These are phyloP conservation scores for Vitis amurensis DNA, from an alignment of 164 flowering plant genomes.

Conservation along the genomic window DNA sequence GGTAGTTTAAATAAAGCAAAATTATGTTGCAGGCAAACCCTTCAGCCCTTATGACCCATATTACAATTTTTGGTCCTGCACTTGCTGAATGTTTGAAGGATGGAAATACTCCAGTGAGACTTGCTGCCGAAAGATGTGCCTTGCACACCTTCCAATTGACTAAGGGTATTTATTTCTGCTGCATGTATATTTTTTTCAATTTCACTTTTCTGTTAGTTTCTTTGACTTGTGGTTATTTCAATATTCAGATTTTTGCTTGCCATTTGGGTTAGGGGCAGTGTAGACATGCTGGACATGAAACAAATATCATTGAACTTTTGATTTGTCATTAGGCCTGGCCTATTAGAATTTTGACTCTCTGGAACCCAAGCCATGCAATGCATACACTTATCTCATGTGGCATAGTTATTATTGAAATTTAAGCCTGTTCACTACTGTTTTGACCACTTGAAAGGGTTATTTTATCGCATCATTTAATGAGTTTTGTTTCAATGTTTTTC, in stretches of 20 bases:
- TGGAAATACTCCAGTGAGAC: conserved; percentile 83
- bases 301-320: no score
- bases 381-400: no score
- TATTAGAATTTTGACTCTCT: no score
- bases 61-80: conserved; percentile 60
- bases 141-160: conserved; percentile 81
- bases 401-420: no score
- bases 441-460: not conserved
- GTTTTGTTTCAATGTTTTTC: conserved; percentile 7
- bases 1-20: not conserved
- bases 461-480: not conserved
- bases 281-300: no score
- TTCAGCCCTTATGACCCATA: conserved; percentile 31
- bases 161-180: conserved; percentile 47
- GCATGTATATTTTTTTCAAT: not conserved
- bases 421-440: not conserved
- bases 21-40: conserved; percentile 59
- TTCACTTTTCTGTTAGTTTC: not conserved
- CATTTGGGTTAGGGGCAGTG: no score
- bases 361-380: no score
- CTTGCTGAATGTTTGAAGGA: conserved; percentile 90
- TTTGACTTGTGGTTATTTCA: not conserved
- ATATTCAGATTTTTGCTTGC: no score
- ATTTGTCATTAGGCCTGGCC: no score
- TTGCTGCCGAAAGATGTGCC: conserved; percentile 96